Evolutionary conservation across 2,329 filamentous ascomycete species (phyloP).

Genomic region (Mollisia scopiformis): DNA sequence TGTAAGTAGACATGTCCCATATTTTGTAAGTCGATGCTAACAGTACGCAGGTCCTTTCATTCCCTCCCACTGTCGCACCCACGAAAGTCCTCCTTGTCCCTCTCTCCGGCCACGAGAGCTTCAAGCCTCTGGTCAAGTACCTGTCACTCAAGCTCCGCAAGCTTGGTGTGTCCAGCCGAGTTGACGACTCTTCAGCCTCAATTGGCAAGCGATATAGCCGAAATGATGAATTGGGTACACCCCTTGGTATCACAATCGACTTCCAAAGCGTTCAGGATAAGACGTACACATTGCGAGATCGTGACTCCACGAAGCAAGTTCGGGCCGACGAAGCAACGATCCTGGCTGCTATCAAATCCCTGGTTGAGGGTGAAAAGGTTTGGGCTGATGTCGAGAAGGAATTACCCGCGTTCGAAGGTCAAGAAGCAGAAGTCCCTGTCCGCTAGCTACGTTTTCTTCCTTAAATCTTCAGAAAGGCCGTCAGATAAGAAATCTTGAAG

Average conservation of each 20-base stretch:
- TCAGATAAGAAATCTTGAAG: not conserved
- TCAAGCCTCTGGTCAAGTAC: conserved; percentile 74
- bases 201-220: conserved; percentile 95
- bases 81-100: conserved; percentile 94
- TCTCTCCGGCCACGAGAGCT: conserved; percentile 78
- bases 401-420: conserved; percentile 82
- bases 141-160: conserved; percentile 77
- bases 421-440: conserved; percentile 51
- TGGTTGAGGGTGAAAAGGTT: conserved; percentile 54
- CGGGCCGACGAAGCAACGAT: conserved; percentile 82
- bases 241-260: conserved; percentile 91
- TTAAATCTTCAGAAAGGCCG: no score
- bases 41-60: conserved; percentile 64
- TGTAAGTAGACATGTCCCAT: conserved; percentile 57
- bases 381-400: conserved; percentile 74
- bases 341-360: conserved; percentile 64
- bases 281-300: conserved; percentile 85
- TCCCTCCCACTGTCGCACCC: conserved; percentile 80
- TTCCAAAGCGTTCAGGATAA: conserved; percentile 92
- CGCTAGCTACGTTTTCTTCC: not conserved
- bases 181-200: conserved; percentile 88
- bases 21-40: not conserved
- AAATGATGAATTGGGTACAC: conserved; percentile 95
- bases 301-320: conserved; percentile 89
- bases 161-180: conserved; percentile 77